Conservation (phyloP, 345 rosid species). For the Clarkia xantiana region DNA sequence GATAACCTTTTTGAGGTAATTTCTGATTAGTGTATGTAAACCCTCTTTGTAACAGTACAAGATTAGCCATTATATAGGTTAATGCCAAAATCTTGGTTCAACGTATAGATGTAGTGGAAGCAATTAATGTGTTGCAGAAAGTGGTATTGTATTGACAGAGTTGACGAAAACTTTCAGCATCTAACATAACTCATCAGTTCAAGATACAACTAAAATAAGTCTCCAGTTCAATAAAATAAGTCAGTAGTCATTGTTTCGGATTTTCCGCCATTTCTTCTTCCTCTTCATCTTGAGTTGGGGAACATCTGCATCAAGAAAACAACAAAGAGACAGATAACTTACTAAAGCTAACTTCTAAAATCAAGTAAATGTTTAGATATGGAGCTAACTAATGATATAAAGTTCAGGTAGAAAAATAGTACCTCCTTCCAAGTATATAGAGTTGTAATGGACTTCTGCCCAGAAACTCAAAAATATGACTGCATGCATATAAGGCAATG, state of each 20-base stretch:
- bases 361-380: neutral
- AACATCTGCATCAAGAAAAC: slow-evolving; percentile 19
- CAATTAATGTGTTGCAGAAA: no score
- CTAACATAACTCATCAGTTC: neutral
- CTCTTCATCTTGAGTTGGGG: slow-evolving; percentile 24
- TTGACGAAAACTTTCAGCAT: neutral
- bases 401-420: slow-evolving; percentile 1
- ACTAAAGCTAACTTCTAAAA: neutral
- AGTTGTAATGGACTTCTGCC: slow-evolving; percentile 62
- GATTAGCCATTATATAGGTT: no score
- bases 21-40: no score
- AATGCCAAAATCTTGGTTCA: no score
- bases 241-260: slow-evolving; percentile 25
- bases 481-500: slow-evolving; percentile 13
- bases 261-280: slow-evolving; percentile 34
- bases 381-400: neutral
- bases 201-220: no score
- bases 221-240: neutral
- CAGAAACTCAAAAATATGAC: slow-evolving; percentile 46
- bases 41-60: no score
- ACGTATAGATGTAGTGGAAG: no score
- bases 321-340: neutral
- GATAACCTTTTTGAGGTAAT: no score
- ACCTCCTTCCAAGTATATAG: slow-evolving; percentile 38
- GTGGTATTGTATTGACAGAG: no score